Evolutionary conservation across 2,329 filamentous ascomycete genomes (phyloP), one percentile per base, ranked within the genome.

Genomic region (Ceratocystis cacaofunesta): DNA sequence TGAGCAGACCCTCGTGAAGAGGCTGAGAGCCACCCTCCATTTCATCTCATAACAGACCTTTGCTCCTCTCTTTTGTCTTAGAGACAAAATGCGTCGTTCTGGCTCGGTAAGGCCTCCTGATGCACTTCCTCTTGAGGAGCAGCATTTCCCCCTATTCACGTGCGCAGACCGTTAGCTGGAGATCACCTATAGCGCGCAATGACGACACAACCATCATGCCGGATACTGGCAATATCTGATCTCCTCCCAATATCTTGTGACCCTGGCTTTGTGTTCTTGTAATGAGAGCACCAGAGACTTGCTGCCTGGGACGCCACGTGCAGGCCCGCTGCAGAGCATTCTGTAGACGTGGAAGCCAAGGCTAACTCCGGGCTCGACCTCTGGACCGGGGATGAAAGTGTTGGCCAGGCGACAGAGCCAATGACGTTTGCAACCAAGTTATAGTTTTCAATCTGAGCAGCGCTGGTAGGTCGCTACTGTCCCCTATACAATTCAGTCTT

Each of bases 401-500:
- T 43, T 46, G 28, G 44, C n/a, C 25, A 25, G 28, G 30, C 19
- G 12, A 28, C 25, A 50, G 48, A 41, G 61, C 62, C 62, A n/a
- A 77, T 73, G 71, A 71, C 55, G 55, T 58, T 58, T 69, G 69
- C 71, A 69, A 71, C 68, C 61, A 66, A 63, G 68, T 70, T 70
- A 77, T 80, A 80, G 78, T 80, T 80, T 80, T 80, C 78, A 80
- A 80, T 78, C 78, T 74, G 78, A 80, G 78, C 76, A 75, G 74
- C 74, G 74, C 52, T 75, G 73, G 68, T 67, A 46, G 41, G 50
- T 55, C 28, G 12, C 62, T 12, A n/a, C 62, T 5, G 46, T 19
- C 30, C n/a, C 41, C 32, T 63, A 7, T 3, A 32, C 17, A 58
- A 17, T 25, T 22, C 15, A 17, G 8, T 22, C n/a, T 50, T n/a